Conservation (phyloP, 176 grass and related monocot species). For the Melocanna baccifera region DNA sequence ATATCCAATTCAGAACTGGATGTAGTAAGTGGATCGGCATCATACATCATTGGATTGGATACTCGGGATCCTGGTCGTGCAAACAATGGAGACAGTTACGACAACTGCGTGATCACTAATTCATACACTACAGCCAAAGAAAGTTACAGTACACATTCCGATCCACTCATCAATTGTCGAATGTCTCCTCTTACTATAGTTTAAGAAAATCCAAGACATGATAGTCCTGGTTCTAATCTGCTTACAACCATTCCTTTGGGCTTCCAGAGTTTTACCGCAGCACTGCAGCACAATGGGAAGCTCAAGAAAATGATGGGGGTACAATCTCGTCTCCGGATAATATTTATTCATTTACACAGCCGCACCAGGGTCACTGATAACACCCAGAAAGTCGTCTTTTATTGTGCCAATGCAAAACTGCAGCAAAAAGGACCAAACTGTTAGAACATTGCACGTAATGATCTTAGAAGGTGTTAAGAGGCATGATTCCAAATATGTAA, state of each 20-base stretch:
- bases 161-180: background rate
- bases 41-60: background rate
- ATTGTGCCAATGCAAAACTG: constrained; percentile 99
- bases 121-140: background rate
- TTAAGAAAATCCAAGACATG: background rate
- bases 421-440: constrained; percentile 1
- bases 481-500: background rate
- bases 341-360: constrained; percentile 42
- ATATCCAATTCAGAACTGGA: background rate
- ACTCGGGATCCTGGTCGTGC: background rate
- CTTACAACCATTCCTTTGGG: background rate
- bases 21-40: background rate
- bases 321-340: background rate
- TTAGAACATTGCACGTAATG: background rate
- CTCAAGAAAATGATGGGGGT: background rate
- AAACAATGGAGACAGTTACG: background rate
- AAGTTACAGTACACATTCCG: background rate
- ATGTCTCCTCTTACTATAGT: background rate
- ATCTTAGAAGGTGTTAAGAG: background rate
- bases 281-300: background rate
- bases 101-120: background rate
- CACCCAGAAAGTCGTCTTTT: constrained; percentile 94
- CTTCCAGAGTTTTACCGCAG: background rate
- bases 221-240: background rate
- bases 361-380: constrained; percentile 82